A percentile compares a stretch with the other conserved stretches of the same genome.
Evolutionary conservation across 2,329 filamentous ascomycete genomes (phyloP).

Genomic region (Trichoderma sp.): DNA sequence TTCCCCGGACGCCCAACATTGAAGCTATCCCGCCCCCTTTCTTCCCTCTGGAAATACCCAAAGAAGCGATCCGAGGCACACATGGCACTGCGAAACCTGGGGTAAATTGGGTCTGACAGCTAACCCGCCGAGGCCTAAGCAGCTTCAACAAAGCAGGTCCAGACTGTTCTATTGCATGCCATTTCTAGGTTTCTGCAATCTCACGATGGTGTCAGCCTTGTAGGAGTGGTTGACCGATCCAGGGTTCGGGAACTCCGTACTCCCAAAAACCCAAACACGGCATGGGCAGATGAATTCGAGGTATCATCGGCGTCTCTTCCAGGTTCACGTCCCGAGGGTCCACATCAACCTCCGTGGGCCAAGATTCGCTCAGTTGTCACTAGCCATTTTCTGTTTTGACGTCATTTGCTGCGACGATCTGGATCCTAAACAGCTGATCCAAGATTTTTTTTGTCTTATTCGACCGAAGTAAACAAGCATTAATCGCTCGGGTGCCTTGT

Average conservation of each 20-base stretch:
- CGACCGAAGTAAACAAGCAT: background rate
- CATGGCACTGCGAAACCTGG: background rate
- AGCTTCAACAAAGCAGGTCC: background rate
- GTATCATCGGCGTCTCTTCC: background rate
- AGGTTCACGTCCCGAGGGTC: background rate
- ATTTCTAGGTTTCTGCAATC: background rate
- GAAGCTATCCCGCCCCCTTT: background rate
- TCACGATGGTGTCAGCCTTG: constrained; percentile 12
- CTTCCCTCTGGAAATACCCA: background rate
- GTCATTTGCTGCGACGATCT: background rate
- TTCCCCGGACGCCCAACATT: constrained; percentile 1
- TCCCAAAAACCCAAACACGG: background rate
- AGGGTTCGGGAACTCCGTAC: background rate
- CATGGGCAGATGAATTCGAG: background rate
- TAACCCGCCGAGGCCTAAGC: background rate
- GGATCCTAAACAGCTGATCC: background rate
- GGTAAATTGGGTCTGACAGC: background rate
- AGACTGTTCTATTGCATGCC: constrained; percentile 10
- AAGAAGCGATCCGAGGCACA: constrained; percentile 16
- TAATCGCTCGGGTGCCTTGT: background rate
- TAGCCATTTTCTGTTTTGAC: background rate
- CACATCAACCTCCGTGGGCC: background rate
- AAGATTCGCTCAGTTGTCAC: background rate
- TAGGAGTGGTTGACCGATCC: background rate
- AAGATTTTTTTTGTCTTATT: background rate